Percentiles rank a stretch among this genome's conserved stretches.
Conservation (phyloP, 2,329 filamentous ascomycete species). For the Sporothrix protearum region DNA sequence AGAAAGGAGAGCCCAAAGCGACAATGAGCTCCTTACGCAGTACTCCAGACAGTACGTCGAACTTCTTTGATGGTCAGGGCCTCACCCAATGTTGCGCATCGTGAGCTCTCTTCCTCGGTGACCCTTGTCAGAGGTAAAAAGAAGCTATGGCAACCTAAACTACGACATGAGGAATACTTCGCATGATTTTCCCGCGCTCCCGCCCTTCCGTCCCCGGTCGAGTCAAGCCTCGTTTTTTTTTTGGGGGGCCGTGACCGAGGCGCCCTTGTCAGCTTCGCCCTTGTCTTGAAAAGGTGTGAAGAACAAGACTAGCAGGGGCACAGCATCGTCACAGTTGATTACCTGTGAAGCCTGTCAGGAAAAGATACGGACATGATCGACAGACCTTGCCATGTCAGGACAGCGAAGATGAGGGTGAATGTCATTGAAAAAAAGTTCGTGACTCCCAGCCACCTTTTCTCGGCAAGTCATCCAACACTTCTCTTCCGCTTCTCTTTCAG, state of each 20-base stretch:
- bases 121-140: background rate
- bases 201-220: background rate
- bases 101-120: background rate
- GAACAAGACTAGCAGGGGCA: background rate
- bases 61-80: background rate
- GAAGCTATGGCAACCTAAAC: background rate
- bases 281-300: slow-evolving; percentile 7
- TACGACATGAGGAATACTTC: background rate
- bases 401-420: background rate
- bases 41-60: too few species aligned
- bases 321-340: background rate
- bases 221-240: background rate
- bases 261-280: background rate
- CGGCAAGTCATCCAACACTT: background rate
- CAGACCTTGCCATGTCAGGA: background rate
- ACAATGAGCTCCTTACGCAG: too few species aligned
- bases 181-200: background rate
- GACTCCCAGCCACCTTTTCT: background rate
- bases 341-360: background rate
- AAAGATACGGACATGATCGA: background rate
- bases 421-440: background rate
- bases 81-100: slow-evolving; percentile 1
- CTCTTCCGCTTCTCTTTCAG: background rate
- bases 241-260: background rate
- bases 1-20: too few species aligned